These are phyloP conservation scores for Bipolaris victoriae DNA, from an alignment of 2,329 filamentous ascomycete genomes.

Conservation along the genomic window DNA sequence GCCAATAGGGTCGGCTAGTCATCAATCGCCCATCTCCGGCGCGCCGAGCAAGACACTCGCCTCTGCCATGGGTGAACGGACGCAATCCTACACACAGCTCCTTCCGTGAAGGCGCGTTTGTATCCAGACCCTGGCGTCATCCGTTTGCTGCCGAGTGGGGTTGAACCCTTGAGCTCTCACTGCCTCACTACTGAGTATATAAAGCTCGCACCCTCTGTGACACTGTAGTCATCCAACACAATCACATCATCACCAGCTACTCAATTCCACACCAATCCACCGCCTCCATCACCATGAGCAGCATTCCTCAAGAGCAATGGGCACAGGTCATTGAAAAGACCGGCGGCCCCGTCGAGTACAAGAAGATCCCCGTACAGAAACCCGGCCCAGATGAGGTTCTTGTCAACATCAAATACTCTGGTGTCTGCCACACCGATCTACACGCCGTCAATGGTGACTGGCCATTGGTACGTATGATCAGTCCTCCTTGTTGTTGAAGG, in stretches of 20 bases:
- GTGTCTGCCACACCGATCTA: conserved; percentile 88
- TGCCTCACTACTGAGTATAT: conserved; percentile 24
- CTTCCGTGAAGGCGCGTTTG: conserved; percentile 17
- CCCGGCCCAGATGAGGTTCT: conserved; percentile 90
- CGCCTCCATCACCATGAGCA: conserved; percentile 50
- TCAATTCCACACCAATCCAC: neutral
- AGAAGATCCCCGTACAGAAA: conserved; percentile 79
- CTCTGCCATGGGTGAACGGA: conserved; percentile 32
- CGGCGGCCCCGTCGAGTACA: conserved; percentile 73
- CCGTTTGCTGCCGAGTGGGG: conserved; percentile 18
- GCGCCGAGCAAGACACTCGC: conserved; percentile 28
- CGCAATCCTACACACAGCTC: conserved; percentile 17
- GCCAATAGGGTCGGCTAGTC: conserved; percentile 14
- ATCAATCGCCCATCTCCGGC: conserved; percentile 24
- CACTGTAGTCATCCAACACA: conserved; percentile 10
- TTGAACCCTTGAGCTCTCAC: conserved; percentile 15
- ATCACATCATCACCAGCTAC: conserved; percentile 11
- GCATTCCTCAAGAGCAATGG: conserved; percentile 85
- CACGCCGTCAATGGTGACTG: conserved; percentile 87
- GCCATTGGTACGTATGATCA: conserved; percentile 64
- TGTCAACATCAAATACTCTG: conserved; percentile 87
- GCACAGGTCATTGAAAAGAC: conserved; percentile 87
- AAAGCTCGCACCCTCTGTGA: conserved; percentile 18
- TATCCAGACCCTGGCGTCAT: conserved; percentile 17
- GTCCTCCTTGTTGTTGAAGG: neutral